Evolutionary conservation across 805 yeast species (phyloP), one percentile per base, ranked within the genome.

Genomic region (Pichia sporocuriosa): DNA sequence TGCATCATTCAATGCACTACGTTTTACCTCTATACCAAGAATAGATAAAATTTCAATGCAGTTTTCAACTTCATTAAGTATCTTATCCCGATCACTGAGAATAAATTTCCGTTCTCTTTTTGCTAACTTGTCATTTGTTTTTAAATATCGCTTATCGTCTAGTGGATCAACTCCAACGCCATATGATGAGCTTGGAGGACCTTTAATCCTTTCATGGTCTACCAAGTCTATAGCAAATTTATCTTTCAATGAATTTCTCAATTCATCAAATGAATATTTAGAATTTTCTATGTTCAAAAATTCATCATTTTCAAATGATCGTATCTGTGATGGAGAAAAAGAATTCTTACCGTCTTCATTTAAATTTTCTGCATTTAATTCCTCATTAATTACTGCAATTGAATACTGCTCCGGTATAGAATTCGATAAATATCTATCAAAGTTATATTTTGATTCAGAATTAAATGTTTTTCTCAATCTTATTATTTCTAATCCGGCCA

Each of bases 61-160:
- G 17, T 68, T 70, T 40, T 80, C 86, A 24, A 77, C 74, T 51
- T 82, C 90, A 8, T 65, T 57, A 36, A 71, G 62, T 33, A 78
- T 65, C 42, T 72, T 68, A 37, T 68, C 72, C 21, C 73, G 63
- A 49, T 83, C 89, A 2, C 71, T 63, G 27, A 66, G 66, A 23
- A 68, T 62, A 73, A 81, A 77, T 35, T 75, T 68, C 44, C 70
- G 71, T 57, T 84, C 95, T 39, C 79, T 80, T 42, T 73, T 73
- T 47, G 72, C 75, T 77, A 81, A 75, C 30, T 73, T 67, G 32
- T 69, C 68, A 59, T 83, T 89, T 51, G 69, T 74, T 12, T 63
- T 46, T 24, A 57, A 52, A 54, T 65, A 79, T 12, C 63, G 16
- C 0, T 55, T 49, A 54, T 77, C 82, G 1, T 58, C 51, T 36